Conservation (phyloP, 371 early-diverging fungal genomes). For the Saksenaea oblongispora region DNA sequence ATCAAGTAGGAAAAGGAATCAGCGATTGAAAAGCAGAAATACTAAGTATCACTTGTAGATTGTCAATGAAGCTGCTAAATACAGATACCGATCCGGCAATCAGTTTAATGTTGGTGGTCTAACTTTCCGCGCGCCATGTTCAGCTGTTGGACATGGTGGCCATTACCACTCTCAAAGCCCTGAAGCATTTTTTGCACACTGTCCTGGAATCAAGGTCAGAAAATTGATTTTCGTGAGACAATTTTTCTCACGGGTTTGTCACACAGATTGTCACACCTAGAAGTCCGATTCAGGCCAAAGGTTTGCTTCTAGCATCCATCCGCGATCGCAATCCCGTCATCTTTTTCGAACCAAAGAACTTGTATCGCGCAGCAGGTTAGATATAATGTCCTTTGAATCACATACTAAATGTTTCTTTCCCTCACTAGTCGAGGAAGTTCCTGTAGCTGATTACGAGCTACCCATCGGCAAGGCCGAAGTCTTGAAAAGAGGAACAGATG, state of each 20-base stretch:
- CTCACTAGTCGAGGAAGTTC: constrained; percentile 89
- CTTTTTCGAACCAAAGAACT: constrained; percentile 96
- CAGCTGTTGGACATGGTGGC: constrained; percentile 98
- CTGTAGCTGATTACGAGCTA: constrained; percentile 89
- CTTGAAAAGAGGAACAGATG: constrained; percentile 84
- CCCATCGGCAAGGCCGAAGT: constrained; percentile 96
- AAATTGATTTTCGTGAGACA: background rate
- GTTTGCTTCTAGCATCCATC: constrained; percentile 90
- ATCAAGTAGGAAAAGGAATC: constrained; percentile 67
- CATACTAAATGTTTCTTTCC: background rate
- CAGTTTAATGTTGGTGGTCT: constrained; percentile 91
- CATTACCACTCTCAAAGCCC: constrained; percentile 97
- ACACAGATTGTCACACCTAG: constrained; percentile 86
- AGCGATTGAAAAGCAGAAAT: background rate
- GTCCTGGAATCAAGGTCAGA: constrained; percentile 87
- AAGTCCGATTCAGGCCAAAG: constrained; percentile 96
- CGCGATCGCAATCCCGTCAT: constrained; percentile 94
- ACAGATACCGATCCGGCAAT: constrained; percentile 93
- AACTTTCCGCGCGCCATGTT: constrained; percentile 90
- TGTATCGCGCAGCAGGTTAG: constrained; percentile 91
- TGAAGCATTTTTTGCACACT: constrained; percentile 96
- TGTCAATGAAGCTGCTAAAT: constrained; percentile 99
- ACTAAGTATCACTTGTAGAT: constrained; percentile 44
- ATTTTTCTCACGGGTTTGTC: constrained; percentile 7
- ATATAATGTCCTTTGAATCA: background rate